Conservation (phyloP, 2,329 filamentous ascomycete genomes). For the Penicillium sp. region DNA sequence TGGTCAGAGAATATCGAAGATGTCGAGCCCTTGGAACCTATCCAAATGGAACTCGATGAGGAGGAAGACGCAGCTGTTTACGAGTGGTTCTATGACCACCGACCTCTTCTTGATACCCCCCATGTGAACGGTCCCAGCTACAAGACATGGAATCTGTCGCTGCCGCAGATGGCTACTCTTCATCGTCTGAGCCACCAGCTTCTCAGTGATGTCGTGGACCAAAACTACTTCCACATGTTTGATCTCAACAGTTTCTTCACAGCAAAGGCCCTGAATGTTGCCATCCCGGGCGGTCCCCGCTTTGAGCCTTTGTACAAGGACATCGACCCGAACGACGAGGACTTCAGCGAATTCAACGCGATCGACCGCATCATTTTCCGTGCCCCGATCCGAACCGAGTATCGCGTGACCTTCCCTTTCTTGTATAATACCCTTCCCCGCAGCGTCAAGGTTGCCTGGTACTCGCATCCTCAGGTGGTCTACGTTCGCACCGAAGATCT, state of each 20-base stretch:
- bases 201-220: constrained; percentile 87
- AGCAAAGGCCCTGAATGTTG: constrained; percentile 94
- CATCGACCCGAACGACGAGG: constrained; percentile 96
- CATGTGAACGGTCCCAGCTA: constrained; percentile 98
- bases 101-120: constrained; percentile 83
- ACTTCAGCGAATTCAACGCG: constrained; percentile 99
- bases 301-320: constrained; percentile 99
- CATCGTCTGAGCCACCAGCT: constrained; percentile 90
- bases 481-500: constrained; percentile 87
- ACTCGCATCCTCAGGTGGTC: constrained; percentile 89
- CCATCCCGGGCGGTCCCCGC: constrained; percentile 92
- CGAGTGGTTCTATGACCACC: constrained; percentile 97
- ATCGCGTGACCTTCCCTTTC: constrained; percentile 90
- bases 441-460: constrained; percentile 91
- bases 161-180: constrained; percentile 94
- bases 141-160: constrained; percentile 87
- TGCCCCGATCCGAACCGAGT: constrained; percentile 91
- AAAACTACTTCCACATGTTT: constrained; percentile 98
- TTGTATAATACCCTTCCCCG: constrained; percentile 95
- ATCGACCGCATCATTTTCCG: constrained; percentile 99
- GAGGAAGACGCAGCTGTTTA: constrained; percentile 87
- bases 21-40: constrained; percentile 94
- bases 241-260: constrained; percentile 93
- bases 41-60: constrained; percentile 97
- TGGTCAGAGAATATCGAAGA: constrained; percentile 99